Conservation (phyloP, 1,139 yeast genomes). For the Diutina scorzettiae region DNA sequence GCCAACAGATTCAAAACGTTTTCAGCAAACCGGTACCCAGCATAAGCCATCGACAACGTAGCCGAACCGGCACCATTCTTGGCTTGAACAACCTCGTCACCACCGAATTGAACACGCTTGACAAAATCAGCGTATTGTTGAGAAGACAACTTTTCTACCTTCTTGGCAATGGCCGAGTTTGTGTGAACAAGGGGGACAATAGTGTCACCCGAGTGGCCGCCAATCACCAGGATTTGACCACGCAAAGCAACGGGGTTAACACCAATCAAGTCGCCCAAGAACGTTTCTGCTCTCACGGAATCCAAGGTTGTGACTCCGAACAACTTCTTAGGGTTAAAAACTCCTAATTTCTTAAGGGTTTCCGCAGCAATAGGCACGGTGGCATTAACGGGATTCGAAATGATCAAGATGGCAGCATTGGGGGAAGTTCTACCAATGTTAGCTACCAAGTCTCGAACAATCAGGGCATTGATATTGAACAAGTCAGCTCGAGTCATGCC, state of each 20-base stretch:
- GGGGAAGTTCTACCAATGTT: conserved; percentile 49
- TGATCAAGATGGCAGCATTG: conserved; percentile 50
- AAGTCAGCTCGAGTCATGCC: conserved; percentile 74
- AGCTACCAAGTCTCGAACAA: conserved; percentile 48
- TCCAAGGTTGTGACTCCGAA: conserved; percentile 70
- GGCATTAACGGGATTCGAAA: conserved; percentile 67
- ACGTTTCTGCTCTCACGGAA: conserved; percentile 52
- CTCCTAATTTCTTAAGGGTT: conserved; percentile 47
- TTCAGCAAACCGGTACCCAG: conserved; percentile 59
- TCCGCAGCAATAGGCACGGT: conserved; percentile 70
- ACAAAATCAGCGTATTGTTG: conserved; percentile 33
- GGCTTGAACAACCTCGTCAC: conserved; percentile 72
- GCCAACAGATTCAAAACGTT: conserved; percentile 32
- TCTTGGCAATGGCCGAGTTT: conserved; percentile 16
- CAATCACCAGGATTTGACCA: conserved; percentile 49
- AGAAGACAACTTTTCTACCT: conserved; percentile 19
- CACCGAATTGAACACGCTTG: conserved; percentile 61
- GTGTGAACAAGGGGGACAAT: conserved; percentile 43
- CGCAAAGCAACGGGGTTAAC: conserved; percentile 26
- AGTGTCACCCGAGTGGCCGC: conserved; percentile 72
- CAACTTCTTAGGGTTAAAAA: conserved; percentile 51
- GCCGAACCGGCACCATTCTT: conserved; percentile 72
- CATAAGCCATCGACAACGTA: conserved; percentile 67
- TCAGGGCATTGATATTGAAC: conserved; percentile 62
- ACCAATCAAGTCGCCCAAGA: conserved; percentile 25